These are phyloP conservation scores for Astragalus membranaceus DNA, from an alignment of 306 rosid species.

Conservation along the genomic window DNA sequence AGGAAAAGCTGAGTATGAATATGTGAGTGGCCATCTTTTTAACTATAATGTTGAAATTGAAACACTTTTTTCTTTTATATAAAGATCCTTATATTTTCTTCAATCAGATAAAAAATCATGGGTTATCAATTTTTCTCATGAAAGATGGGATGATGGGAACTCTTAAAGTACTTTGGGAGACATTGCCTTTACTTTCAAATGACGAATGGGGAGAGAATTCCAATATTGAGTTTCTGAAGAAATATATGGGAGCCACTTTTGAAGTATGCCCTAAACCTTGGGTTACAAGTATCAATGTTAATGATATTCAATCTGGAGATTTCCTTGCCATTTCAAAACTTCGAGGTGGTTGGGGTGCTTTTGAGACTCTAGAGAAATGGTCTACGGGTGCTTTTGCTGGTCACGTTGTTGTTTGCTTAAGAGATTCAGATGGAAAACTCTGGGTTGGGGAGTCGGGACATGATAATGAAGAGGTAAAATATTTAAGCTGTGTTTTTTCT, in stretches of 20 bases:
- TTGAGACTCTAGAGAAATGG: slow-evolving; percentile 94
- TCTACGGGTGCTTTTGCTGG: slow-evolving; percentile 94
- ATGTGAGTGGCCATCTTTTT: slow-evolving; percentile 50
- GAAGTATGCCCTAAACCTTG: slow-evolving; percentile 74
- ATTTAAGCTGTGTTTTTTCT: too few species aligned
- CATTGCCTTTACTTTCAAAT: slow-evolving; percentile 76
- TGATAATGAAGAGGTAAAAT: slow-evolving; percentile 85
- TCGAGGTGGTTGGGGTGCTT: slow-evolving; percentile 97
- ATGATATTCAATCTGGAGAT: slow-evolving; percentile 90
- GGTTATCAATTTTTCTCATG: slow-evolving; percentile 90
- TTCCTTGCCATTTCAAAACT: slow-evolving; percentile 92
- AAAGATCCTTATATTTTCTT: slow-evolving; percentile 10
- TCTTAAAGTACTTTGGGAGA: slow-evolving; percentile 73
- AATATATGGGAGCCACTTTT: slow-evolving; percentile 85
- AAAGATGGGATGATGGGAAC: slow-evolving; percentile 92
- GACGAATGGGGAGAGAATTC: slow-evolving; percentile 87
- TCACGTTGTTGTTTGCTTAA: slow-evolving; percentile 87
- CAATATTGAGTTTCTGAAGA: slow-evolving; percentile 64
- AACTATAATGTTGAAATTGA: neutral
- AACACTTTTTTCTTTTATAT: slow-evolving; percentile 1
- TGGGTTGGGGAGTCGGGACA: slow-evolving; percentile 98
- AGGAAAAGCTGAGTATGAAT: slow-evolving; percentile 78
- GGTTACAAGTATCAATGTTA: slow-evolving; percentile 61
- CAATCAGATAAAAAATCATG: slow-evolving; percentile 72
- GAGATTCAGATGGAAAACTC: slow-evolving; percentile 77